Evolutionary conservation across 1,139 yeast species (phyloP).

Genomic region (Petasospora fabianii): DNA sequence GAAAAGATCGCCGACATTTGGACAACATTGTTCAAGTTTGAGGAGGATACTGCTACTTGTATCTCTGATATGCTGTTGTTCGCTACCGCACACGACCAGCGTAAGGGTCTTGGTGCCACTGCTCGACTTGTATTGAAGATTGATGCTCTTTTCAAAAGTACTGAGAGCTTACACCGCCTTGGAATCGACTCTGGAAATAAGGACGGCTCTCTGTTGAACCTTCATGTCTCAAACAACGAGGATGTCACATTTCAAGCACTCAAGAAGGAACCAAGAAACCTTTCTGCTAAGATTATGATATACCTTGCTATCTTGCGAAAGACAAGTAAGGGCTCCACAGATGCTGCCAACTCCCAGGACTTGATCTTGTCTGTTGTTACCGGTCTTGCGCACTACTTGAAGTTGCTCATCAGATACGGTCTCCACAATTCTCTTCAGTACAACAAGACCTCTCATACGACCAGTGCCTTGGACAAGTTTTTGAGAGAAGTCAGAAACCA

Average conservation of each 20-base stretch:
- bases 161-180: slow-evolving; percentile 51
- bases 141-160: slow-evolving; percentile 72
- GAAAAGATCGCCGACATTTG: slow-evolving; percentile 75
- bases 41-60: slow-evolving; percentile 88
- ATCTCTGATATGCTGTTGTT: slow-evolving; percentile 89
- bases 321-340: slow-evolving; percentile 36
- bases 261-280: slow-evolving; percentile 78
- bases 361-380: slow-evolving; percentile 75
- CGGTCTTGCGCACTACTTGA: slow-evolving; percentile 89
- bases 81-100: slow-evolving; percentile 74
- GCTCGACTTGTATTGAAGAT: slow-evolving; percentile 71
- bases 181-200: slow-evolving; percentile 28
- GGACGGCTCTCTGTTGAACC: slow-evolving; percentile 6
- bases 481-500: slow-evolving; percentile 50
- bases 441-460: slow-evolving; percentile 55
- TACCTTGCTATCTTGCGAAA: slow-evolving; percentile 70
- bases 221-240: slow-evolving; percentile 11
- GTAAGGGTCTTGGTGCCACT: slow-evolving; percentile 67
- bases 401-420: slow-evolving; percentile 78
- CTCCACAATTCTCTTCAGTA: slow-evolving; percentile 68
- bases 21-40: slow-evolving; percentile 84
- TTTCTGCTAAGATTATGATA: slow-evolving; percentile 76
- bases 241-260: slow-evolving; percentile 17
- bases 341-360: slow-evolving; percentile 50
- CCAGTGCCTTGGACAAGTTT: slow-evolving; percentile 62